A percentile compares a stretch with the other conserved stretches of the same genome.
Conservation (phyloP, 2,329 filamentous ascomycete species). For the Colletotrichum graminicola region DNA sequence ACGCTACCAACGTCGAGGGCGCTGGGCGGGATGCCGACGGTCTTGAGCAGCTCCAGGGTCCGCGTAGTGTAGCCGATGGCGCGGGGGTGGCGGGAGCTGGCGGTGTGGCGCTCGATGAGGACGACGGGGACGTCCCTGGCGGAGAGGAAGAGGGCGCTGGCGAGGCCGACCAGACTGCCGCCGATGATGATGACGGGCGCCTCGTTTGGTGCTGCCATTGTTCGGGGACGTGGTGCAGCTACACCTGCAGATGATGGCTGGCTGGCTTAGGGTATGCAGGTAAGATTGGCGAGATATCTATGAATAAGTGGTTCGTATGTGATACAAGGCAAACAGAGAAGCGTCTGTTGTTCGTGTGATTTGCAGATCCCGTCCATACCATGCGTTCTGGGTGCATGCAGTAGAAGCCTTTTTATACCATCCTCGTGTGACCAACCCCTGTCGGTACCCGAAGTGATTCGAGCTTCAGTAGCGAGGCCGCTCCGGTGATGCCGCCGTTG, state of each 20-base stretch:
- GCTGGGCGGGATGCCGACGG: slow-evolving; percentile 45
- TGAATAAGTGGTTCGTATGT: neutral
- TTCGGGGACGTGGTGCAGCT: neutral
- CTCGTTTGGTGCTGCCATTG: slow-evolving; percentile 12
- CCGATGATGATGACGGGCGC: slow-evolving; percentile 53
- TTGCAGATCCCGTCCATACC: neutral
- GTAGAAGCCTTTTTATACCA: slow-evolving; percentile 1
- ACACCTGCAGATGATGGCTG: neutral
- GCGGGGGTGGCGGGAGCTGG: slow-evolving; percentile 53
- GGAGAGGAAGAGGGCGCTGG: slow-evolving; percentile 53
- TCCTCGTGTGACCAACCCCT: neutral
- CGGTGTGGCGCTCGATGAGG: slow-evolving; percentile 53
- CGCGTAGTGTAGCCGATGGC: slow-evolving; percentile 53
- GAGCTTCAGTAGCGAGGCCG: neutral
- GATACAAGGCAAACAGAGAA: neutral
- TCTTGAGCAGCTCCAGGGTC: slow-evolving; percentile 53
- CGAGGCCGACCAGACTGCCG: slow-evolving; percentile 55
- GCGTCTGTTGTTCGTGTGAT: neutral
- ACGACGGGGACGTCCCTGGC: slow-evolving; percentile 49
- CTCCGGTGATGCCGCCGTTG: neutral
- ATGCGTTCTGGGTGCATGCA: neutral
- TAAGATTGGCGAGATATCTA: neutral
- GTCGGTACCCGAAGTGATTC: neutral
- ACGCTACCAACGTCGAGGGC: neutral
- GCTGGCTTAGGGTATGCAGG: neutral